Conservation (phyloP, 768 basidiomycete species). For the Termitomyces sp. region DNA sequence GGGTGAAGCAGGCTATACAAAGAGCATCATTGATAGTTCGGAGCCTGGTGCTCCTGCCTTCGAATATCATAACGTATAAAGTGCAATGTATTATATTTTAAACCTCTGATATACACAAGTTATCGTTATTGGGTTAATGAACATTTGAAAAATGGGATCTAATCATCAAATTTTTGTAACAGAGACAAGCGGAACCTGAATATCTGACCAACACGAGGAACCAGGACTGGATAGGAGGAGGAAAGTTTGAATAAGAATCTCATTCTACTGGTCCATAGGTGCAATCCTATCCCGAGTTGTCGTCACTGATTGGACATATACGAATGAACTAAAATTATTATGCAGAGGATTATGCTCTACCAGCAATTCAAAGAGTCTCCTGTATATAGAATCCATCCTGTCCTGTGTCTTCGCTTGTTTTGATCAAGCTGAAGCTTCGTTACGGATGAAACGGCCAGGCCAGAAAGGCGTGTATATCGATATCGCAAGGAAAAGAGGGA, state of each 20-base stretch:
- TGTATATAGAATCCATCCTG: background rate
- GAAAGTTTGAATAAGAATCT: too few relatives aligned
- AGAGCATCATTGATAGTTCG: conserved; percentile 71
- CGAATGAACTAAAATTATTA: background rate
- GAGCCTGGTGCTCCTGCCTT: conserved; percentile 87
- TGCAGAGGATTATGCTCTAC: background rate
- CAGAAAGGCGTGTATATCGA: conserved; percentile 53
- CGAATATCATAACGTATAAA: conserved; percentile 75
- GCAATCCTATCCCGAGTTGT: too few relatives aligned
- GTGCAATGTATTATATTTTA: background rate
- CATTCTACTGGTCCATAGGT: too few relatives aligned
- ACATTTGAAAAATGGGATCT: background rate
- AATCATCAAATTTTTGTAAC: too few relatives aligned
- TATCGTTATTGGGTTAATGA: background rate
- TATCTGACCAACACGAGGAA: too few relatives aligned
- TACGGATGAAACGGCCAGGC: conserved; percentile 53
- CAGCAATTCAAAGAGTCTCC: background rate
- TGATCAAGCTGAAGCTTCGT: background rate
- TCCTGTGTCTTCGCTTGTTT: background rate
- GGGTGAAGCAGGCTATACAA: conserved; percentile 53
- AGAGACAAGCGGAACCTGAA: too few relatives aligned
- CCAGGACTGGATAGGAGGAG: too few relatives aligned
- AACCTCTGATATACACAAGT: background rate
- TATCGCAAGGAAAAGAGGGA: conserved; percentile 61
- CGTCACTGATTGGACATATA: background rate